A percentile compares a stretch with the other conserved stretches of the same genome.
phyloP scores from a whole-genome alignment of 2,329 filamentous ascomycete species.

The Verticillium zaregamsianum region DNA sequence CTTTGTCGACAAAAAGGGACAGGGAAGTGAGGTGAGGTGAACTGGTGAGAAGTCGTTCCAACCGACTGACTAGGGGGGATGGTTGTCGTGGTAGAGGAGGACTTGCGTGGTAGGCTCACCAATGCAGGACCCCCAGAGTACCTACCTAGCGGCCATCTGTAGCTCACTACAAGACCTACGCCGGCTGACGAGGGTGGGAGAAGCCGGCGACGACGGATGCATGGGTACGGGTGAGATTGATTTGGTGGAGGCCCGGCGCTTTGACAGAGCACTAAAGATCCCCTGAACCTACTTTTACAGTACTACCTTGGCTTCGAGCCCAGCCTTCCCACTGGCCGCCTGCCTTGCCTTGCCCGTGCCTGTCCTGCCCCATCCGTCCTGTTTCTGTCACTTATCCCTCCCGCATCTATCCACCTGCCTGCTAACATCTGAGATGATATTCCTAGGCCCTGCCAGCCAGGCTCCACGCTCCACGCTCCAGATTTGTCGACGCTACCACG shows the following conservation, averaged over 20 bases:
- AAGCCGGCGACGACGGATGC: neutral
- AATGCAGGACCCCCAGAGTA: too few relatives aligned
- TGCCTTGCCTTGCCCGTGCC: neutral
- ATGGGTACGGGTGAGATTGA: neutral
- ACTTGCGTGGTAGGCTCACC: too few relatives aligned
- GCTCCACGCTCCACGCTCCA: neutral
- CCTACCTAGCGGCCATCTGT: too few relatives aligned
- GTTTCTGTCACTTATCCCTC: neutral
- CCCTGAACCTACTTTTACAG: neutral
- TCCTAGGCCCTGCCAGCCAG: neutral
- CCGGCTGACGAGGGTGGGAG: neutral
- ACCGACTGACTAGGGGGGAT: too few relatives aligned
- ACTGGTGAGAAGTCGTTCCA: too few relatives aligned
- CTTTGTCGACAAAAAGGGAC: neutral
- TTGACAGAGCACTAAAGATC: neutral
- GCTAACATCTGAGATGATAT: neutral
- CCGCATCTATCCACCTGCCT: neutral
- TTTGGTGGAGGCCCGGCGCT: neutral
- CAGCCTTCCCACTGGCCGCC: neutral
- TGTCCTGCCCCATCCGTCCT: neutral
- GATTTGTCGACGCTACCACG: neutral
- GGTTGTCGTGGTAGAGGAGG: too few relatives aligned
- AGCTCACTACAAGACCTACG: neutral
- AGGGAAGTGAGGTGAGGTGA: neutral
- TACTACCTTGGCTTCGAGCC: neutral